A percentile compares a stretch with the other conserved stretches of the same genome.
Conservation (phyloP, 1,139 yeast species). For the Yamadazyma triangularis region DNA sequence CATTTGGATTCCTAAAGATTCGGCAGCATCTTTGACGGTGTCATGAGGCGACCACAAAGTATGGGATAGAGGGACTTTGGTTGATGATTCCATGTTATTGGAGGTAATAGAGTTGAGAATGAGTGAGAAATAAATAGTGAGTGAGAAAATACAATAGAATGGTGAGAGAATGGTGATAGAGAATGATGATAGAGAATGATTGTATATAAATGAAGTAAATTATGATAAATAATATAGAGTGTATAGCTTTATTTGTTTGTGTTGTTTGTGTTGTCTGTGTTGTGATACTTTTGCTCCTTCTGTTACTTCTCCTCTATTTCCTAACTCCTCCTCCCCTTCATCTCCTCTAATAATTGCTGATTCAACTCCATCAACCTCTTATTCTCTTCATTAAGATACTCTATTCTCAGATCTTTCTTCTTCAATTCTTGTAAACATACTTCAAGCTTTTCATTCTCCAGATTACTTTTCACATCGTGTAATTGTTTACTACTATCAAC, state of each 20-base stretch:
- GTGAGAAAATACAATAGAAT: too few species aligned
- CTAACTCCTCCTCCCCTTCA: too few species aligned
- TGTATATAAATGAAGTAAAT: too few species aligned
- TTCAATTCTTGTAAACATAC: slow-evolving; percentile 21
- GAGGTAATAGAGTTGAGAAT: too few species aligned
- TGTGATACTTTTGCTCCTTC: too few species aligned
- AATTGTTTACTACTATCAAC: slow-evolving; percentile 1
- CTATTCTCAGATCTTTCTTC: slow-evolving; percentile 21
- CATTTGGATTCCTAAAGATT: slow-evolving; percentile 76
- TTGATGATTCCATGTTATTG: slow-evolving; percentile 35
- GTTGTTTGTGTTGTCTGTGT: too few species aligned
- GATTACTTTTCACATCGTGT: slow-evolving; percentile 4
- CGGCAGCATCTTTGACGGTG: slow-evolving; percentile 95
- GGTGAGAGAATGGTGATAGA: too few species aligned
- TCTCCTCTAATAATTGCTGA: slow-evolving; percentile 28
- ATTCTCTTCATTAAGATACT: slow-evolving; percentile 24
- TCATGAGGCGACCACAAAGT: slow-evolving; percentile 98
- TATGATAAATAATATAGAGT: too few species aligned
- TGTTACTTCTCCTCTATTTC: too few species aligned
- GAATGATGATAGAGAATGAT: too few species aligned
- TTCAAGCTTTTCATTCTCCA: slow-evolving; percentile 15
- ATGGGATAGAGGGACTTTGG: slow-evolving; percentile 63
- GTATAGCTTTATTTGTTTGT: too few species aligned
- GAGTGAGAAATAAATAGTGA: too few species aligned
- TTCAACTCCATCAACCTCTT: slow-evolving; percentile 30